Evolutionary conservation across 2,329 filamentous ascomycete genomes (phyloP), one percentile per base, ranked within the genome.

Genomic region (Alternaria rosae): DNA sequence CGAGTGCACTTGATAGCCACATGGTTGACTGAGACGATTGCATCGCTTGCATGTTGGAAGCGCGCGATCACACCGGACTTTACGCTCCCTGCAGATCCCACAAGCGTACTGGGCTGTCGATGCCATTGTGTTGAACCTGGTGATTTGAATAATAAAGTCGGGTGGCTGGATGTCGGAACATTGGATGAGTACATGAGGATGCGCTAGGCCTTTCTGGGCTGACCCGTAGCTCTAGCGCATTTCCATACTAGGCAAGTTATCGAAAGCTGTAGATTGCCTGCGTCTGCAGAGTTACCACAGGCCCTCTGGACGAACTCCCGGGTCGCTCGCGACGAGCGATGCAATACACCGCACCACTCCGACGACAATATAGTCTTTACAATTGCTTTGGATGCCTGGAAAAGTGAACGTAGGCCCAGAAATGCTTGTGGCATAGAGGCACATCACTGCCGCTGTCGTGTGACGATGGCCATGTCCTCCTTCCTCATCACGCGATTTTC

Each of bases 61-160:
- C 10, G 23, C 20, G 15, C 43, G 21, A 48, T 48, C 43, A n/a
- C 54, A 56, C 5, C 30, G n/a, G 1, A 48, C 30, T 12, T 56
- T 56, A 0, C 54, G 30, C 54, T 48, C 54, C 15, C 54, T 15
- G 12, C 35, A 52, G 2, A 57, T 44, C 0, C 42, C 45, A 26
- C 45, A 52, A 35, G 47, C 55, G 28, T 21, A 52, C 8, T 35
- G 38, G 30, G 55, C 45, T n/a, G 45, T 35, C 20, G 47, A 57
- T 5, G 20, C 15, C 45, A 35, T 44, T 5, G 21, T 32, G 38
- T 26, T 38, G 47, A 51, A 57, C 4, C 9, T 38, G 8, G 0
- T 23, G 3, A 12, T 47, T 23, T 17, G 5, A 20, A 20, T 9
- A 7, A 15, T 2, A 38, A 38, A 38, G 3, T 38, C 35, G 17